phyloP scores from a whole-genome alignment of 2,329 filamentous ascomycete genomes.

The Alternaria tenuissima region DNA sequence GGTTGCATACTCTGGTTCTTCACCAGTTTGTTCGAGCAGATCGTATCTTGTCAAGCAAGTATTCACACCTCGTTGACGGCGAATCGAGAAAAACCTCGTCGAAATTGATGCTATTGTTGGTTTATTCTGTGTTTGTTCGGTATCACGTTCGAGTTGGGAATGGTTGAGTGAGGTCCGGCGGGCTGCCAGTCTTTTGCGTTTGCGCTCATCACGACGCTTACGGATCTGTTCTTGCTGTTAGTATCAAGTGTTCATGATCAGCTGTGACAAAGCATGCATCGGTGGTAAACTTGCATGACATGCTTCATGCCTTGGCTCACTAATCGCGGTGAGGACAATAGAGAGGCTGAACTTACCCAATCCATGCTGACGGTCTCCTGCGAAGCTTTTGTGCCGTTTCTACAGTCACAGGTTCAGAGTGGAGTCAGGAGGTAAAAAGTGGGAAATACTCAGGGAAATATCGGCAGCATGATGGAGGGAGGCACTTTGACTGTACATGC shows the following conservation, averaged over 20 bases:
- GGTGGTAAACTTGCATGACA: background rate
- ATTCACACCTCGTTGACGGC: background rate
- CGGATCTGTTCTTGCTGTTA: background rate
- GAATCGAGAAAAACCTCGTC: background rate
- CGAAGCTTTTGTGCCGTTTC: background rate
- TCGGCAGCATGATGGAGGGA: background rate
- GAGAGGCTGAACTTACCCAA: background rate
- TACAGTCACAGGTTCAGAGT: background rate
- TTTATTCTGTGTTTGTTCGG: background rate
- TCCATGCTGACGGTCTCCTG: background rate
- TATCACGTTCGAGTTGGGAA: background rate
- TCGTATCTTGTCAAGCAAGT: background rate
- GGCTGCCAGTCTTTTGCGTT: background rate
- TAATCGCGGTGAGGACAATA: background rate
- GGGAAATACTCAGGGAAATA: background rate
- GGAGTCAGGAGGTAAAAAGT: background rate
- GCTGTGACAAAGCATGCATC: background rate
- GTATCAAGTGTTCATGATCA: background rate
- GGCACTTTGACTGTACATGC: background rate
- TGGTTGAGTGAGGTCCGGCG: background rate
- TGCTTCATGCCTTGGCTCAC: background rate
- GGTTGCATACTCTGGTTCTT: background rate
- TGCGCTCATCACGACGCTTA: background rate
- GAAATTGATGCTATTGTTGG: background rate
- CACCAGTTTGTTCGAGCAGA: background rate